These are phyloP conservation scores for Phytophthora tubulina DNA, from an alignment of 352 stramenopile genomes.

Conservation along the genomic window DNA sequence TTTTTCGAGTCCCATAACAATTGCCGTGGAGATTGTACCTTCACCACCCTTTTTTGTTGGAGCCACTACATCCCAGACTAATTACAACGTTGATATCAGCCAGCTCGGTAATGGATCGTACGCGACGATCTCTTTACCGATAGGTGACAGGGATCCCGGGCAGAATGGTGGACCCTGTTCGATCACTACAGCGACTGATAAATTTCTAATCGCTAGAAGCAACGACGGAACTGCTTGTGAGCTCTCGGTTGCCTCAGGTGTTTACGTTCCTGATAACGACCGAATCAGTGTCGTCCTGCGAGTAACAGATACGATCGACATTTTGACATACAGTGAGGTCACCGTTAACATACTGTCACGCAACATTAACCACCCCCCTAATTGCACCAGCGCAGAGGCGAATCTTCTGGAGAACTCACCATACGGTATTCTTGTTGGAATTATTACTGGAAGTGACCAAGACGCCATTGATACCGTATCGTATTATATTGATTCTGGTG, in stretches of 20 bases:
- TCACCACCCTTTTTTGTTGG: conserved; percentile 62
- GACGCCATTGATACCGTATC: conserved; percentile 48
- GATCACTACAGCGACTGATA: conserved; percentile 36
- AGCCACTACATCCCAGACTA: conserved; percentile 31
- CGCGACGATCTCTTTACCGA: conserved; percentile 44
- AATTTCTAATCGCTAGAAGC: conserved; percentile 44
- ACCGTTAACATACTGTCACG: conserved; percentile 54
- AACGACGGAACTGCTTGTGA: conserved; percentile 30
- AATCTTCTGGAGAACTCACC: conserved; percentile 61
- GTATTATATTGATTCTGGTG: conserved; percentile 48
- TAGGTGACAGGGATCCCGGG: conserved; percentile 57
- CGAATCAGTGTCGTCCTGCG: conserved; percentile 29
- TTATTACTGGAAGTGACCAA: conserved; percentile 48
- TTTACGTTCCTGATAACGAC: conserved; percentile 27
- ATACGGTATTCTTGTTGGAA: conserved; percentile 35
- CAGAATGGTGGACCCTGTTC: conserved; percentile 57
- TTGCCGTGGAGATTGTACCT: conserved; percentile 53
- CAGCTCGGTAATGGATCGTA: conserved; percentile 59
- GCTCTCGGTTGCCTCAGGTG: conserved; percentile 21
- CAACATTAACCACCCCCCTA: conserved; percentile 59
- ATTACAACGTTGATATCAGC: conserved; percentile 56
- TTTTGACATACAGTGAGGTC: conserved; percentile 51
- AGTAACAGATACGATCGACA: conserved; percentile 50
- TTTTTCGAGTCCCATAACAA: conserved; percentile 48
- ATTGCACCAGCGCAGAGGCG: conserved; percentile 35